phyloP scores from a whole-genome alignment of 192 early-diverging fungal species.

The Entomortierella parvispora region DNA sequence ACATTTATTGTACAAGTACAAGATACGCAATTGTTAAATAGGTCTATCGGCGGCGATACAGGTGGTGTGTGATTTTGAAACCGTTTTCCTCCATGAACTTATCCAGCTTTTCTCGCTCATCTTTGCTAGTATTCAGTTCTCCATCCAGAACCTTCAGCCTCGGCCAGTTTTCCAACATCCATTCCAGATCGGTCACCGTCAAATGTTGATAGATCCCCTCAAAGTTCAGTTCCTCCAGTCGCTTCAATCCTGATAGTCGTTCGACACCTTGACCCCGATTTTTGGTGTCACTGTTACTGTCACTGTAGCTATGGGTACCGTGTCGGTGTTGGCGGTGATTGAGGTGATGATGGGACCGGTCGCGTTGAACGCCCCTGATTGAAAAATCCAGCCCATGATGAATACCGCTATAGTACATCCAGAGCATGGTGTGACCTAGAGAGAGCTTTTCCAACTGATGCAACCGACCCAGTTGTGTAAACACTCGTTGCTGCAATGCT shows the following conservation, averaged over 20 bases:
- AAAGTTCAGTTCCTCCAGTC: conserved; percentile 22
- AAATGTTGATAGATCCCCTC: conserved; percentile 17
- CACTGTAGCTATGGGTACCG: too few relatives aligned
- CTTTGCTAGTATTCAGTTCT: conserved; percentile 1
- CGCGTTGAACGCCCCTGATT: too few relatives aligned
- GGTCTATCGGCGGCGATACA: not conserved
- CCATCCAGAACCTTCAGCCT: conserved; percentile 8
- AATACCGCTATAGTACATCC: not conserved
- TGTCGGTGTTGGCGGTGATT: too few relatives aligned
- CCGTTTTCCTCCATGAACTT: not conserved
- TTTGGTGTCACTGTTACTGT: too few relatives aligned
- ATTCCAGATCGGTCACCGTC: conserved; percentile 2
- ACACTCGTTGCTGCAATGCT: conserved; percentile 6
- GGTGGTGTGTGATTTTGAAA: conserved; percentile 4
- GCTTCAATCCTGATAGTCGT: conserved; percentile 14
- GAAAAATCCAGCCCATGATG: conserved; percentile 18
- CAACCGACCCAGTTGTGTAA: conserved; percentile 14
- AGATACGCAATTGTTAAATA: not conserved
- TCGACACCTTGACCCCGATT: conserved; percentile 4
- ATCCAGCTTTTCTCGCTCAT: conserved; percentile 8
- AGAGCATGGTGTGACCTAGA: conserved; percentile 4
- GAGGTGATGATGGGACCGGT: too few relatives aligned
- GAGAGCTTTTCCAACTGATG: not conserved
- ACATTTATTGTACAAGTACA: not conserved
- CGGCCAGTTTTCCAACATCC: conserved; percentile 31